Conservation (phyloP, 129 eudicot genomes). For the Heracleum sosnowskyi region DNA sequence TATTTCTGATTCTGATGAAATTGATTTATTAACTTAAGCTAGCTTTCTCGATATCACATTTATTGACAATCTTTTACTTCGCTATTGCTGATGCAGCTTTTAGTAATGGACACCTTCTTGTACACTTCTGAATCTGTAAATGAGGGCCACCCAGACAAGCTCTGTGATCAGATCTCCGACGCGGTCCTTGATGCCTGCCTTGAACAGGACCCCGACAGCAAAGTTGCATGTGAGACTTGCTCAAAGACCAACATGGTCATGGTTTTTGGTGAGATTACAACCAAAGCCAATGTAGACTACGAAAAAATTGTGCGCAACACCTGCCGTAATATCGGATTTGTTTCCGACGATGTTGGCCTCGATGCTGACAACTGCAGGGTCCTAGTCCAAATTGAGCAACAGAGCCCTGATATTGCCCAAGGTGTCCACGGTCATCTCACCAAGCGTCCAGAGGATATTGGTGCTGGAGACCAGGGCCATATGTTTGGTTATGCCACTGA, state of each 20-base stretch:
- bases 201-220: constrained; percentile 17
- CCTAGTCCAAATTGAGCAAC: constrained; percentile 25
- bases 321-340: constrained; percentile 15
- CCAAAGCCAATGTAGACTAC: constrained; percentile 27
- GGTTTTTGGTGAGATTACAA: constrained; percentile 31
- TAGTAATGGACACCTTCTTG: constrained; percentile 21
- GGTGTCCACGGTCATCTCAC: constrained; percentile 11
- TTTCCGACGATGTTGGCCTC: constrained; percentile 27
- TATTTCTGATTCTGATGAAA: too few relatives aligned
- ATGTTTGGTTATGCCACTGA: constrained; percentile 18
- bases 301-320: constrained; percentile 23
- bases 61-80: background rate
- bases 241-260: constrained; percentile 14
- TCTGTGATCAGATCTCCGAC: constrained; percentile 21
- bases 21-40: background rate
- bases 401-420: too few relatives aligned
- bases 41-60: background rate
- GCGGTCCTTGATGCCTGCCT: constrained; percentile 17
- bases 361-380: constrained; percentile 35
- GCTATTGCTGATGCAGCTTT: background rate
- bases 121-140: constrained; percentile 32
- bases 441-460: constrained; percentile 9
- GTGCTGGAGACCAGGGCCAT: constrained; percentile 9
- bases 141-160: constrained; percentile 38
- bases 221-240: constrained; percentile 18